These are phyloP conservation scores for Coemansia guatemalensis DNA, from an alignment of 192 early-diverging fungal genomes.

Conservation along the genomic window DNA sequence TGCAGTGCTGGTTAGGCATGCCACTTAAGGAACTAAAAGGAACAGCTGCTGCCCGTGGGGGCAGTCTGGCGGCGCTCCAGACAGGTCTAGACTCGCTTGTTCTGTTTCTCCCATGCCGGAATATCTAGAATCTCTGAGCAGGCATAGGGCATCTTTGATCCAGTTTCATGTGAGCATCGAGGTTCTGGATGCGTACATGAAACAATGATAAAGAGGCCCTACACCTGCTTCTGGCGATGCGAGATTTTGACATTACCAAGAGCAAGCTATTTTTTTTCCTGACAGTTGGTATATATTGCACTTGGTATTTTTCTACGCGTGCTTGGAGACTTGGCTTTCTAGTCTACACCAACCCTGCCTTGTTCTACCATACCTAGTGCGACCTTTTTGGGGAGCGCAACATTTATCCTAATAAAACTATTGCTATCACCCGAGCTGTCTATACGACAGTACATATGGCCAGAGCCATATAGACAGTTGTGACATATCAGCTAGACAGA, in stretches of 20 bases:
- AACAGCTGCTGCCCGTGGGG: neutral
- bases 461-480: neutral
- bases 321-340: neutral
- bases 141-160: neutral
- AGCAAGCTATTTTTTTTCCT: neutral
- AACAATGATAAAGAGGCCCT: neutral
- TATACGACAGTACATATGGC: neutral
- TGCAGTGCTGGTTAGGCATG: too few relatives aligned
- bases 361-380: neutral
- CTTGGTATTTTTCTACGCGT: neutral
- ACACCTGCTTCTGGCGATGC: neutral
- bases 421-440: neutral
- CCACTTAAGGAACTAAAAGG: too few relatives aligned
- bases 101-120: neutral
- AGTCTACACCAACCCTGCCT: neutral
- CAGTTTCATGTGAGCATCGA: neutral
- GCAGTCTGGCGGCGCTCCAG: neutral
- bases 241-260: neutral
- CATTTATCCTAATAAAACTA: neutral
- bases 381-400: neutral
- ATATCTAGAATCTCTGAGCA: neutral
- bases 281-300: neutral
- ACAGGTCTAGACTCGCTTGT: neutral
- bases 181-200: neutral
- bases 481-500: slow-evolving; percentile 2